These are phyloP conservation scores for Decorospora gaudefroyi DNA, from an alignment of 2,329 filamentous ascomycete species.

Conservation along the genomic window DNA sequence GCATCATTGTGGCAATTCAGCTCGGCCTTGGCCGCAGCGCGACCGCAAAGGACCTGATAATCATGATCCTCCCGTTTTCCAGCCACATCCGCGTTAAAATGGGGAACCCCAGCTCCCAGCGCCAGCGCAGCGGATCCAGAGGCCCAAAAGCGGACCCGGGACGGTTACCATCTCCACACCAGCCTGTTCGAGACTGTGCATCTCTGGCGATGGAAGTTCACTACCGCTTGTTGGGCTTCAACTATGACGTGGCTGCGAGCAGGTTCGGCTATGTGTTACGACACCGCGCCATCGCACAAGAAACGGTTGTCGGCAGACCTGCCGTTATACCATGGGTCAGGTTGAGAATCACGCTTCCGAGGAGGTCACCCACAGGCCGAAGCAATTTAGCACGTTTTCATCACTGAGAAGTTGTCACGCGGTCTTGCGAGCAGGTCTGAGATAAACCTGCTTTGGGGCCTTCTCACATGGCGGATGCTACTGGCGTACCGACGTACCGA, in stretches of 20 bases:
- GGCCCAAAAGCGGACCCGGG: not conserved
- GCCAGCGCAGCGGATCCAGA: conserved; percentile 11
- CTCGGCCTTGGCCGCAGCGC: conserved; percentile 4
- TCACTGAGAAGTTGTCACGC: too few relatives aligned
- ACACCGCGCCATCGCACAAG: too few relatives aligned
- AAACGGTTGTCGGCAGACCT: conserved; percentile 27
- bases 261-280: not conserved
- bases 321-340: too few relatives aligned
- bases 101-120: conserved; percentile 18
- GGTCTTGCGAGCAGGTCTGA: too few relatives aligned
- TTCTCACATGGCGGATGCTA: too few relatives aligned
- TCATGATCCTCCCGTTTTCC: conserved; percentile 28
- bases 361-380: too few relatives aligned
- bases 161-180: conserved; percentile 5
- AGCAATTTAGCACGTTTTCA: too few relatives aligned
- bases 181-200: too few relatives aligned
- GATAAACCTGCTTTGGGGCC: too few relatives aligned
- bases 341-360: too few relatives aligned
- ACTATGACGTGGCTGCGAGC: conserved; percentile 2
- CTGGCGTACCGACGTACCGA: too few relatives aligned
- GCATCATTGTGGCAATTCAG: not conserved
- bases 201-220: too few relatives aligned
- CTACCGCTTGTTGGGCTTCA: not conserved
- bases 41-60: conserved; percentile 16
- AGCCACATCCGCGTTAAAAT: conserved; percentile 17